Evolutionary conservation across 2,329 filamentous ascomycete species (phyloP).

Genomic region (Nemania sp.): DNA sequence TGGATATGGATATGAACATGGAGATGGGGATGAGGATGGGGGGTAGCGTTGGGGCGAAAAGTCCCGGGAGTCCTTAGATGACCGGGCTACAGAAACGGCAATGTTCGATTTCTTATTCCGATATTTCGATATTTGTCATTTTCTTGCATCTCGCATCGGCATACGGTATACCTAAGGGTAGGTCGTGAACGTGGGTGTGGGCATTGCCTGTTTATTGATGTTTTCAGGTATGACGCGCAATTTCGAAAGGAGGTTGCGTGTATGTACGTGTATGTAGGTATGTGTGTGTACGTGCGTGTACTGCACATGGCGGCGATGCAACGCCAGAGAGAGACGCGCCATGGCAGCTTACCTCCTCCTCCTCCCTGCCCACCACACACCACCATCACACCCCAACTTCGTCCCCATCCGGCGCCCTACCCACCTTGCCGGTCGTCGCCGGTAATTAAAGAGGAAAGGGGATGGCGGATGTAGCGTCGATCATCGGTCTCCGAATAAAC

Average conservation of each 20-base stretch:
- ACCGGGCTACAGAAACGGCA: neutral
- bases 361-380: no score
- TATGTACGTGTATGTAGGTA: neutral
- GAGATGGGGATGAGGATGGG: neutral
- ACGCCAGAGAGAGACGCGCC: neutral
- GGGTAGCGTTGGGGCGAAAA: constrained; percentile 3
- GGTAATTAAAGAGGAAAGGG: constrained; percentile 25
- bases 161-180: neutral
- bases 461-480: constrained; percentile 24
- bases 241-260: constrained; percentile 17
- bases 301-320: no score
- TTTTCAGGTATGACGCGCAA: neutral
- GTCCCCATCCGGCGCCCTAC: neutral
- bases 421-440: constrained; percentile 11
- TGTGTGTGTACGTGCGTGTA: neutral
- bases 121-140: constrained; percentile 23
- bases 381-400: neutral
- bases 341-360: no score
- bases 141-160: constrained; percentile 11
- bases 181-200: constrained; percentile 1
- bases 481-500: constrained; percentile 29
- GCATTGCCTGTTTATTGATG: constrained; percentile 17
- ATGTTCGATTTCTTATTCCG: constrained; percentile 1
- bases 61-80: constrained; percentile 10
- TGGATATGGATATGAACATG: neutral